Conservation (phyloP, 1,139 yeast genomes). For the Debaryomyces subglobosus region DNA sequence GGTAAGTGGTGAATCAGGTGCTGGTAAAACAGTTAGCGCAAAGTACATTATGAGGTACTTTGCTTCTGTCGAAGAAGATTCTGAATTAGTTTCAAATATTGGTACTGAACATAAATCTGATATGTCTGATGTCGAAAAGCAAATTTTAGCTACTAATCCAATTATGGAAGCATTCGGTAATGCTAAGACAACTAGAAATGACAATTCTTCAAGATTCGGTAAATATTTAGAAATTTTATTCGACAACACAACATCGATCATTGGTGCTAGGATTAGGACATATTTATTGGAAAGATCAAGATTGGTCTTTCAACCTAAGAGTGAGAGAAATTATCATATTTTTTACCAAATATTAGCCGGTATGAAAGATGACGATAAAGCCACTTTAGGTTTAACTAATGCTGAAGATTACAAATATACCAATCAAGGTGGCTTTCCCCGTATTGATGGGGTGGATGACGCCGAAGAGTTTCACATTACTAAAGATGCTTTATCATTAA, state of each 20-base stretch:
- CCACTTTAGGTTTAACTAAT: conserved; percentile 58
- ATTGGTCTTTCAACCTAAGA: conserved; percentile 86
- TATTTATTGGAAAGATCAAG: conserved; percentile 92
- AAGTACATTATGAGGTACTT: conserved; percentile 97
- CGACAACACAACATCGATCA: conserved; percentile 70
- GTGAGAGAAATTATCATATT: conserved; percentile 93
- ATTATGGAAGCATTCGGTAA: conserved; percentile 99
- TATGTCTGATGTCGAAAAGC: conserved; percentile 91
- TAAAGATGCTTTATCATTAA: conserved; percentile 70
- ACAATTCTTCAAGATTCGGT: conserved; percentile 96
- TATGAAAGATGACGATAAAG: conserved; percentile 60
- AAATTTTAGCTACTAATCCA: conserved; percentile 95
- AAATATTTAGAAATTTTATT: conserved; percentile 91
- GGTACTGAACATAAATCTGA: conserved; percentile 59
- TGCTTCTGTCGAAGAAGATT: conserved; percentile 85
- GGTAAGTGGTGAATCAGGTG: conserved; percentile 98
- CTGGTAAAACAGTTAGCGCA: conserved; percentile 97
- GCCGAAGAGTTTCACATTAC: conserved; percentile 75
- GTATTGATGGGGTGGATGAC: conserved; percentile 81
- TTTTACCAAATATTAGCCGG: conserved; percentile 92
- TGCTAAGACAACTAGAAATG: conserved; percentile 96
- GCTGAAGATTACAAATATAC: conserved; percentile 79
- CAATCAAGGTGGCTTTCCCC: conserved; percentile 85
- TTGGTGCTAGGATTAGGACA: conserved; percentile 94
- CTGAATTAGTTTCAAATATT: conserved; percentile 36